Conservation (phyloP, 2,329 filamentous ascomycete genomes). For the Cladobotryum mycophilum region DNA sequence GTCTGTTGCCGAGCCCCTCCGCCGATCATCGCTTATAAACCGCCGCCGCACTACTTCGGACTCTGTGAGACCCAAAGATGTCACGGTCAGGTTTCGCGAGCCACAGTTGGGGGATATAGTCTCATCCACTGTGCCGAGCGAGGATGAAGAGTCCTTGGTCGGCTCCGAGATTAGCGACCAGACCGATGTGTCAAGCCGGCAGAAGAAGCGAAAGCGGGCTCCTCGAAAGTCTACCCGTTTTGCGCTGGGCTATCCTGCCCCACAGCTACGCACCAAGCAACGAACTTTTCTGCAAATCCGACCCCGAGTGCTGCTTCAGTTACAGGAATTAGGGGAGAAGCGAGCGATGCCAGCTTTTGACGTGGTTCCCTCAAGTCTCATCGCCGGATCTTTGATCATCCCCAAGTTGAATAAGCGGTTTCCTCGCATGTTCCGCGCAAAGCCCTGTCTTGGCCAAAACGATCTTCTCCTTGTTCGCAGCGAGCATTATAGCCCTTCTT, state of each 20-base stretch:
- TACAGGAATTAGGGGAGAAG: constrained; percentile 58
- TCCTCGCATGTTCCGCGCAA: constrained; percentile 57
- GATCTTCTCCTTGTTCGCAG: constrained; percentile 67
- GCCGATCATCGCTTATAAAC: constrained; percentile 9
- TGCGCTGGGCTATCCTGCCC: constrained; percentile 61
- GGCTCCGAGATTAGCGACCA: constrained; percentile 41
- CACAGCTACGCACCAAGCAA: constrained; percentile 53
- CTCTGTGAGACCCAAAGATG: constrained; percentile 32
- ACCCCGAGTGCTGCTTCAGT: constrained; percentile 63
- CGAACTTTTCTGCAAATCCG: constrained; percentile 61
- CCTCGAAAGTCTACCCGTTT: constrained; percentile 56
- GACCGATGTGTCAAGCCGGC: constrained; percentile 32
- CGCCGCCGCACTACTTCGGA: constrained; percentile 32
- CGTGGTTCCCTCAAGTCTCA: constrained; percentile 61
- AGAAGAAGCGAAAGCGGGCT: constrained; percentile 37
- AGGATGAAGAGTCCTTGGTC: constrained; percentile 41
- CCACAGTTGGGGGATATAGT: constrained; percentile 24
- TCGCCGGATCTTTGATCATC: constrained; percentile 50
- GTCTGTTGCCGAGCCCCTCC: constrained; percentile 3
- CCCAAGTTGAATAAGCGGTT: constrained; percentile 55
- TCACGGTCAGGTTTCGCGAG: constrained; percentile 42
- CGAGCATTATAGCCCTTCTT: constrained; percentile 51
- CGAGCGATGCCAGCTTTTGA: constrained; percentile 65
- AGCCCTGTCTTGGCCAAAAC: constrained; percentile 57
- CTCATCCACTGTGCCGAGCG: constrained; percentile 31